Percentiles rank a stretch among this genome's conserved stretches.
Evolutionary conservation across 495 filamentous ascomycete species (phyloP).

Genomic region (Geopyxis carbonaria): DNA sequence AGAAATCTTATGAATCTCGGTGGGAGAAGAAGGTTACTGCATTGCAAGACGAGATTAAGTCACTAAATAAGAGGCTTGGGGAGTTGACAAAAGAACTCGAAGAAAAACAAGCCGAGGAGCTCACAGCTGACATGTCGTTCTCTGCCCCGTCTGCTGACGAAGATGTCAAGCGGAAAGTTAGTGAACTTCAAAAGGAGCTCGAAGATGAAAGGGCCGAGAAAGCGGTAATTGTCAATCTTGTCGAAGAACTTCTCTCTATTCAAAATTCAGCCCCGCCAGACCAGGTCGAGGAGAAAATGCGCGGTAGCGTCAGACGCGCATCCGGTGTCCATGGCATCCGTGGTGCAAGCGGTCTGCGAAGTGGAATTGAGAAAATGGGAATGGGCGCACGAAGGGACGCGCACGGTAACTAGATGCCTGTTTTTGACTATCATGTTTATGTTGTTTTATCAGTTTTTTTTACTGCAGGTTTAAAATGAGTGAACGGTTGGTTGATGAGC

Average conservation of each 20-base stretch:
- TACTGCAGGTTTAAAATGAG: too few relatives aligned
- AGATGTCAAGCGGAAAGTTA: slow-evolving; percentile 34
- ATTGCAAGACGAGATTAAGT: slow-evolving; percentile 51
- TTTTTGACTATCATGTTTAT: too few relatives aligned
- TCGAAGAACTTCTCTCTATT: slow-evolving; percentile 72
- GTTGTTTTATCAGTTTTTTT: too few relatives aligned
- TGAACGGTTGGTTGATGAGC: too few relatives aligned
- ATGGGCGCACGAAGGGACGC: too few relatives aligned
- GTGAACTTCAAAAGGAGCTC: slow-evolving; percentile 38
- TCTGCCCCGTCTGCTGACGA: slow-evolving; percentile 24
- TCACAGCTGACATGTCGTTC: slow-evolving; percentile 29
- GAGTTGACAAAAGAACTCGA: slow-evolving; percentile 48
- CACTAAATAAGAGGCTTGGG: slow-evolving; percentile 54
- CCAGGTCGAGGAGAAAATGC: slow-evolving; percentile 9
- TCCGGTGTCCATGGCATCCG: too few relatives aligned
- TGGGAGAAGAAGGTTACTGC: slow-evolving; percentile 73
- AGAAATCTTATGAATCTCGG: slow-evolving; percentile 81
- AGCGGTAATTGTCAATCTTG: slow-evolving; percentile 77
- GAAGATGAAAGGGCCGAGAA: slow-evolving; percentile 79
- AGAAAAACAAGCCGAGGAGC: slow-evolving; percentile 31
- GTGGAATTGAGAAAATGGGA: too few relatives aligned
- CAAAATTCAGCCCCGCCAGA: slow-evolving; percentile 16
- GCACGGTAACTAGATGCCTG: too few relatives aligned
- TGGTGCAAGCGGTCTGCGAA: too few relatives aligned
- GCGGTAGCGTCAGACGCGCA: slow-evolving; percentile 11